phyloP scores from a whole-genome alignment of 2,329 filamentous ascomycete genomes.

The Colletotrichum sidae region DNA sequence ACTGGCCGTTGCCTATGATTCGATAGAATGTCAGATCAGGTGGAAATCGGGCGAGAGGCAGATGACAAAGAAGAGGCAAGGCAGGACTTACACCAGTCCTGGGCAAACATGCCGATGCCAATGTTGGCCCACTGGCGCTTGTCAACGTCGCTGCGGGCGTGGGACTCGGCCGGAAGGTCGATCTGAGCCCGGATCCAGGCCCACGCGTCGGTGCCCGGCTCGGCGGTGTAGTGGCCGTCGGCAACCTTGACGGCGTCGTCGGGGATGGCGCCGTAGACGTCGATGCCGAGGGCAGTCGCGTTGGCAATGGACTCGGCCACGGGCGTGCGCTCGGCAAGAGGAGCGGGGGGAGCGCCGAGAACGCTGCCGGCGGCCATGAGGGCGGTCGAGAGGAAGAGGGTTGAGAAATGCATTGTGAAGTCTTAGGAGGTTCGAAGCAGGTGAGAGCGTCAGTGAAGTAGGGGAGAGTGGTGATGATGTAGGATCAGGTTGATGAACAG shows the following conservation, averaged over 20 bases:
- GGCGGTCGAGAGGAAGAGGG: neutral
- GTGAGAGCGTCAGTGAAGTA: neutral
- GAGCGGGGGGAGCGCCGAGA: neutral
- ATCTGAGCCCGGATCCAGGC: conserved; percentile 40
- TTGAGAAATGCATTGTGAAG: conserved; percentile 14
- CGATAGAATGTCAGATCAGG: neutral
- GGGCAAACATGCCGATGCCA: conserved; percentile 35
- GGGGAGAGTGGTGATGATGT: neutral
- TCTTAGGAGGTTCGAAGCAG: neutral
- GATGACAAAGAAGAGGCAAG: neutral
- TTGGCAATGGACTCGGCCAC: conserved; percentile 27
- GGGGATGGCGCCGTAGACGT: conserved; percentile 39
- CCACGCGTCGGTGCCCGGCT: conserved; percentile 38
- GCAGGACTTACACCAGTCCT: conserved; percentile 36
- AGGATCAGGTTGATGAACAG: too few species aligned
- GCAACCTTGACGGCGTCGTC: conserved; percentile 36
- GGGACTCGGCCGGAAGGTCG: conserved; percentile 37
- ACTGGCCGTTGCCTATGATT: conserved; percentile 34
- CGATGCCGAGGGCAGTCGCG: conserved; percentile 32
- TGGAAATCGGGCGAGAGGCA: neutral
- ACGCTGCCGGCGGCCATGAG: conserved; percentile 5
- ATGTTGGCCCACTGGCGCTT: conserved; percentile 39
- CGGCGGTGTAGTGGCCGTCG: conserved; percentile 38
- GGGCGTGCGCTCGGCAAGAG: neutral
- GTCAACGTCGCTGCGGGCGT: conserved; percentile 11